Evolutionary conservation across 331 rosid genomes (phyloP).

Genomic region (Malus hybrid): DNA sequence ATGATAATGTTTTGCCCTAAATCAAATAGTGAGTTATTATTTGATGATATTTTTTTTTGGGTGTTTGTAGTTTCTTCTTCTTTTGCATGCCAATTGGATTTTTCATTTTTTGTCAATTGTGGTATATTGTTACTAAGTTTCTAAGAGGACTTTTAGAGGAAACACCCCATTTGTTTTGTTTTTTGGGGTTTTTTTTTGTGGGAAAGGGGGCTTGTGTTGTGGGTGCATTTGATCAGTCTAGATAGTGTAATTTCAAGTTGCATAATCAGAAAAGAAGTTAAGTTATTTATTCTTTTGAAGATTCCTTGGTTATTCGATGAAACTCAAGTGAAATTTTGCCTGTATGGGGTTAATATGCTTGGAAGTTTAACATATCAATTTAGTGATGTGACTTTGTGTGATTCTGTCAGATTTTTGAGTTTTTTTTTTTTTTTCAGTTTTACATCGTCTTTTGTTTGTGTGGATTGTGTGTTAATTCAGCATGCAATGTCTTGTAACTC

Average conservation of each 20-base stretch:
- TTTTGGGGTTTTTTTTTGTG: neutral
- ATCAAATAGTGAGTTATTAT: neutral
- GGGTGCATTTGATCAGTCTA: neutral
- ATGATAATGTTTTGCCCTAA: neutral
- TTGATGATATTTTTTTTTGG: neutral
- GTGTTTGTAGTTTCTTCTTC: neutral
- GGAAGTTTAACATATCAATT: neutral
- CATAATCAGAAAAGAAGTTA: neutral
- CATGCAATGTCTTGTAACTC: conserved; percentile 7
- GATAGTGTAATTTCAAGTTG: neutral
- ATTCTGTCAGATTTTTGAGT: neutral
- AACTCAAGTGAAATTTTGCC: neutral
- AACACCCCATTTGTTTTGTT: neutral
- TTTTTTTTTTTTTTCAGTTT: neutral
- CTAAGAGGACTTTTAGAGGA: neutral
- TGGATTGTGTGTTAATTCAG: neutral
- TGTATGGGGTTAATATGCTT: neutral
- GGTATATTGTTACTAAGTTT: neutral
- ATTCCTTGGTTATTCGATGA: neutral
- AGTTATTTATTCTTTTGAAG: neutral
- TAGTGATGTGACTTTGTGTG: neutral
- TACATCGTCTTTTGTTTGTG: neutral
- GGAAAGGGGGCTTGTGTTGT: neutral
- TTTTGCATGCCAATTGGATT: neutral
- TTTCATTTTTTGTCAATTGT: neutral